Evolutionary conservation across 768 basidiomycete species (phyloP), one percentile per base, ranked within the genome.

Genomic region (Lactarius quietus): DNA sequence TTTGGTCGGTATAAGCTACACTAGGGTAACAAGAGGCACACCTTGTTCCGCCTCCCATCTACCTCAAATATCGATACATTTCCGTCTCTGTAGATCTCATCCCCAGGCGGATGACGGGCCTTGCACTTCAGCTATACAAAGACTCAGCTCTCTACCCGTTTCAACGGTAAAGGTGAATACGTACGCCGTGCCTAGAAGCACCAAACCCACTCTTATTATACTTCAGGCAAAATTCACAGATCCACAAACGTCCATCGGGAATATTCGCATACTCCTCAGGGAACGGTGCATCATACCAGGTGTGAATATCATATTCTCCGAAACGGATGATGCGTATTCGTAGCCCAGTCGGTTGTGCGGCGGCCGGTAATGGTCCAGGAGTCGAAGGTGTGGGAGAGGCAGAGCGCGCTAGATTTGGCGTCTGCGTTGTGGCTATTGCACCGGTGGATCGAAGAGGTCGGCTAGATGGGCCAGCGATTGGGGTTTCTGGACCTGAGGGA

Each of bases 231-330:
- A 94, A 97, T 74, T 98, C 96, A 76, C 97, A 99, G 73, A 97
- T 88, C 94, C 94, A 98, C 64, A 99, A 77, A 61, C 88, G 80
- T 20, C 96, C 95, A 70, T 98, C 94, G 26, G 94, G 92, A 62
- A 95, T 89, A 62, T 86, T 85, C 48, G 93, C 86, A 75, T 97
- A 98, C 75, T 99, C 97, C 74, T 98, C 96, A 0, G 97, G 96
- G 74, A 98, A 98, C 7, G 97, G 97, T 28, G 97, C 97, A 73
- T 97, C 94, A 75, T 93, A 98, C 97, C 97, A 99, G 3, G 97
- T 98, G 74, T 93, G 87, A 73, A 98, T 93, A 72, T 98, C 95
- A 73, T 82, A 95, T 62, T 85, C 82, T 31, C 95, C 95, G 71
- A 98, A 95, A 33, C 94, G 87, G 68, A 98, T 94, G 62, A 84